A percentile compares a stretch with the other conserved stretches of the same genome.
phyloP scores from a whole-genome alignment of 208 protist species.

The Naegleria gruberi region DNA sequence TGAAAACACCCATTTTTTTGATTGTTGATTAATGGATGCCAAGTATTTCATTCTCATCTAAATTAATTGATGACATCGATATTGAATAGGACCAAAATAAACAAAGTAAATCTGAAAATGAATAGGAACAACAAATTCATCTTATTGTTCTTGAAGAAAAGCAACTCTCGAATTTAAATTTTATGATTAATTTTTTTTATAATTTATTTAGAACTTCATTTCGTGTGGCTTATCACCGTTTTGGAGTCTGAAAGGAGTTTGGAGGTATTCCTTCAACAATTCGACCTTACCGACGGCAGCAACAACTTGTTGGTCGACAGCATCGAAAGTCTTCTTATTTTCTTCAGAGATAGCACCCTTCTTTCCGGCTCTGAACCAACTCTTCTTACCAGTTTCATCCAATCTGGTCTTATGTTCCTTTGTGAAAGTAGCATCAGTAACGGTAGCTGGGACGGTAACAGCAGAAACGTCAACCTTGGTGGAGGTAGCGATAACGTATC shows the following conservation, averaged over 20 bases:
- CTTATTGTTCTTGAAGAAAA: too few relatives aligned
- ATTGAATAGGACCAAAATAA: too few relatives aligned
- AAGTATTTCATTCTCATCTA: too few relatives aligned
- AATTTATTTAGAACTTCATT: slow-evolving; percentile 24
- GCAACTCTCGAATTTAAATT: too few relatives aligned
- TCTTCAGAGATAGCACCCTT: neutral
- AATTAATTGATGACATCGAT: too few relatives aligned
- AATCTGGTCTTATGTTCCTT: slow-evolving; percentile 24
- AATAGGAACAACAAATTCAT: too few relatives aligned
- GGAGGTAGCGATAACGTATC: slow-evolving; percentile 94
- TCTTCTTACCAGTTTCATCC: neutral
- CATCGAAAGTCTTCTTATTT: neutral
- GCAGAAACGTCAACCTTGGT: slow-evolving; percentile 86
- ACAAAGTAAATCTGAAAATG: too few relatives aligned
- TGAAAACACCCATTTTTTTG: too few relatives aligned
- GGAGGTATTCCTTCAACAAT: neutral
- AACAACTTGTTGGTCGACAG: neutral
- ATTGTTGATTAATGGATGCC: too few relatives aligned
- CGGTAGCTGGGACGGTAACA: slow-evolving; percentile 57
- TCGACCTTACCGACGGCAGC: neutral
- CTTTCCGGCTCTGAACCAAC: neutral
- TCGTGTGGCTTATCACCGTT: slow-evolving; percentile 11
- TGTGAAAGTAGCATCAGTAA: slow-evolving; percentile 62
- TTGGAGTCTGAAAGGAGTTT: neutral
- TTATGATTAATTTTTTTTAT: neutral